Conservation (phyloP, 2,329 filamentous ascomycete species). For the Hypoxylon sp. region DNA sequence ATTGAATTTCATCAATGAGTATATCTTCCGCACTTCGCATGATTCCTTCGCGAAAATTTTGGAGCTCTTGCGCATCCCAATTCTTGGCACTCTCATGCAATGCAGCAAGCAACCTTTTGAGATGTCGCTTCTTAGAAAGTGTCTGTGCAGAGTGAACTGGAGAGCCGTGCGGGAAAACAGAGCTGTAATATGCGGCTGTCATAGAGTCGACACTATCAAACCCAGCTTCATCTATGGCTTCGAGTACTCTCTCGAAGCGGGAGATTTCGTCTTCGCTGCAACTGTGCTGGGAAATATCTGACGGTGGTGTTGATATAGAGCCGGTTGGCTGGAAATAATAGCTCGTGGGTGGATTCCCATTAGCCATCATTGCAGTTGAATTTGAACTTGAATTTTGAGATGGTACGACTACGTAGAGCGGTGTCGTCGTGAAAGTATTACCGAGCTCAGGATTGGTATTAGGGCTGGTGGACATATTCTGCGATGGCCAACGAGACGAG, state of each 20-base stretch:
- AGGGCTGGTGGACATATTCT: neutral
- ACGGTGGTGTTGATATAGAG: neutral
- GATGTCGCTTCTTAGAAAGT: conserved; percentile 12
- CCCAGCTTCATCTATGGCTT: conserved; percentile 7
- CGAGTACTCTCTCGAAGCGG: conserved; percentile 11
- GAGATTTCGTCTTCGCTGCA: neutral
- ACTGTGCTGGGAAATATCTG: neutral
- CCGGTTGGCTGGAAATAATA: neutral
- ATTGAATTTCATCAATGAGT: conserved; percentile 12
- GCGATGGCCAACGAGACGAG: neutral
- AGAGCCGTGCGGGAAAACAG: neutral
- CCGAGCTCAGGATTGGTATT: neutral
- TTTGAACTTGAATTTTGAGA: neutral
- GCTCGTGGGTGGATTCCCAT: neutral
- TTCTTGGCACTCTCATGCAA: conserved; percentile 12
- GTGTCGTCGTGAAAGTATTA: neutral
- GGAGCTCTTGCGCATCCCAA: conserved; percentile 13
- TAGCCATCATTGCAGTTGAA: conserved; percentile 4
- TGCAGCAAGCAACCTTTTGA: neutral
- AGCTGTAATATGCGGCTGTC: conserved; percentile 9
- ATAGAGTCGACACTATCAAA: conserved; percentile 13
- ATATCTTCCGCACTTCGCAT: conserved; percentile 14
- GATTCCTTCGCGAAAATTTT: conserved; percentile 10
- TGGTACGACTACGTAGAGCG: conserved; percentile 5
- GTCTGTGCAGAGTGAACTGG: conserved; percentile 9